phyloP scores from a whole-genome alignment of 2,329 filamentous ascomycete genomes.

The Colletotrichum orbiculare region DNA sequence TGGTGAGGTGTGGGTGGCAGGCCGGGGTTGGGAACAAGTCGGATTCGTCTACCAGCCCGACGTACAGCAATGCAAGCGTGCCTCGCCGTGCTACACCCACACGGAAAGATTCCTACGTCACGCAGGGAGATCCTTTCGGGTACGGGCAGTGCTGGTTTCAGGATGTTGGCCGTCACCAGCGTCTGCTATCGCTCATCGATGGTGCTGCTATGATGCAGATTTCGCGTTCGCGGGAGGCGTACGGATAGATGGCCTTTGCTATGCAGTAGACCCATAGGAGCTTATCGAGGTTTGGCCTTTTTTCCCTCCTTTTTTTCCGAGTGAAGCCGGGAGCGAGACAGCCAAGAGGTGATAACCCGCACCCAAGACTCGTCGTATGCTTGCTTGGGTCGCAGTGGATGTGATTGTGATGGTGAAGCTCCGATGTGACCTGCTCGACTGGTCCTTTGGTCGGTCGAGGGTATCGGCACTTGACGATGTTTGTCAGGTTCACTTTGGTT shows the following conservation, averaged over 20 bases:
- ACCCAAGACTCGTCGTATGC: neutral
- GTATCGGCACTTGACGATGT: too few relatives aligned
- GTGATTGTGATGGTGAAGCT: neutral
- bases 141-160: constrained; percentile 32
- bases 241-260: constrained; percentile 21
- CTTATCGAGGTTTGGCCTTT: constrained; percentile 15
- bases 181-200: too few relatives aligned
- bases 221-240: too few relatives aligned
- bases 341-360: constrained; percentile 1
- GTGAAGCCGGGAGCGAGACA: neutral
- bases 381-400: constrained; percentile 2
- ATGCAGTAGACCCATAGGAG: constrained; percentile 10
- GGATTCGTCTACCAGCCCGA: constrained; percentile 4
- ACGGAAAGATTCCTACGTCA: constrained; percentile 29
- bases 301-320: too few relatives aligned
- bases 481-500: too few relatives aligned
- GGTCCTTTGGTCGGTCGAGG: too few relatives aligned
- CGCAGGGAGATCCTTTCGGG: constrained; percentile 33
- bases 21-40: constrained; percentile 6
- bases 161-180: constrained; percentile 19
- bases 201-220: constrained; percentile 9
- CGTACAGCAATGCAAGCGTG: constrained; percentile 1
- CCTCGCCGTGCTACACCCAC: constrained; percentile 8
- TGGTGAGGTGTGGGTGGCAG: constrained; percentile 5
- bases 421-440: too few relatives aligned